phyloP scores from a whole-genome alignment of 192 early-diverging fungal genomes.

The Linnemannia hyalina region DNA sequence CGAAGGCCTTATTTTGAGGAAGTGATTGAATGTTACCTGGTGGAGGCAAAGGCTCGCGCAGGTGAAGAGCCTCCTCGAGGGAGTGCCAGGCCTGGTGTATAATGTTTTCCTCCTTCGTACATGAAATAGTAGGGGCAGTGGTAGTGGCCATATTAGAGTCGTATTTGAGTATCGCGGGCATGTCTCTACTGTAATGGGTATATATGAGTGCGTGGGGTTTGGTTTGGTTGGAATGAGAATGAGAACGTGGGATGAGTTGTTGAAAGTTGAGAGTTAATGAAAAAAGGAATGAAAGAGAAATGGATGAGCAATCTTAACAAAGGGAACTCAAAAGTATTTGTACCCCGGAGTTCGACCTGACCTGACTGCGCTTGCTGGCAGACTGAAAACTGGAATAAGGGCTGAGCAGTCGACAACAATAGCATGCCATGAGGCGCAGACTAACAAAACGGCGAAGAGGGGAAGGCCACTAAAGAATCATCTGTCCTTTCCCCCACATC shows the following conservation, averaged over 20 bases:
- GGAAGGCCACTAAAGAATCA: no score
- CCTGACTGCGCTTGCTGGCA: neutral
- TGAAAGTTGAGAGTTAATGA: neutral
- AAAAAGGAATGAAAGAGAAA: neutral
- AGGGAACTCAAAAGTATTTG: neutral
- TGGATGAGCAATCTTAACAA: neutral
- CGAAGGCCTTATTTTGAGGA: neutral
- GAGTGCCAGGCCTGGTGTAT: slow-evolving; percentile 38
- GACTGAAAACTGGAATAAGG: neutral
- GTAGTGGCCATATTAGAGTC: neutral
- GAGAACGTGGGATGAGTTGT: neutral
- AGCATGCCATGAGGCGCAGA: neutral
- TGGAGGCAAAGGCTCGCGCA: slow-evolving; percentile 30
- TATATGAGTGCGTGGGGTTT: neutral
- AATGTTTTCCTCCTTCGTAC: slow-evolving; percentile 19
- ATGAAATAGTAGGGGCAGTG: neutral
- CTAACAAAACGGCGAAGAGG: neutral
- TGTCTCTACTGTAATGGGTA: neutral
- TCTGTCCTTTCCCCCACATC: neutral
- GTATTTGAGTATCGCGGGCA: neutral
- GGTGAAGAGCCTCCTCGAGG: slow-evolving; percentile 35
- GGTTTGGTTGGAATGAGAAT: neutral
- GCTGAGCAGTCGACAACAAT: neutral
- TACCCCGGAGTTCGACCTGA: neutral
- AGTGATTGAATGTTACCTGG: slow-evolving; percentile 30